Evolutionary conservation across 1,284 basidiomycete species (phyloP).

Genomic region (Erythrobasidium hasegawianum): DNA sequence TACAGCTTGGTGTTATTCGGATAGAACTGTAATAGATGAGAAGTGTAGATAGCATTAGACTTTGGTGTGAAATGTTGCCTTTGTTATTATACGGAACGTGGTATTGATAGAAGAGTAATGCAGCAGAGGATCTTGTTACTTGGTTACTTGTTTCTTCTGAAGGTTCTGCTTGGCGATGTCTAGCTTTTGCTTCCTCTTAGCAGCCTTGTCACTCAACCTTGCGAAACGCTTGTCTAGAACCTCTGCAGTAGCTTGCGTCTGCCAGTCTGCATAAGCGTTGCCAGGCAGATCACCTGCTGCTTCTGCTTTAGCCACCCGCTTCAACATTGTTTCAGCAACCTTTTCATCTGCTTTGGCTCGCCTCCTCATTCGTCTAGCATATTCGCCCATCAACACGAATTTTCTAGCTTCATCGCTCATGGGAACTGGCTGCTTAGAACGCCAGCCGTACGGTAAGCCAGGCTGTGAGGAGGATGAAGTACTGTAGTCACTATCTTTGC

Average conservation of each 20-base stretch:
- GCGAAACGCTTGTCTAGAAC: not conserved
- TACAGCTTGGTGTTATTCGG: not conserved
- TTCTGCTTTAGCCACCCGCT: slow-evolving; percentile 2
- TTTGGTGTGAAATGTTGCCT: too few species aligned
- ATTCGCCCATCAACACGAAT: not conserved
- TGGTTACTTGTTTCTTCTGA: too few species aligned
- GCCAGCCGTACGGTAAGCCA: too few species aligned
- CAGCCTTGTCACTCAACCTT: not conserved
- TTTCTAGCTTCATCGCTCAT: not conserved
- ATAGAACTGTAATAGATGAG: too few species aligned
- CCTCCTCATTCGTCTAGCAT: not conserved
- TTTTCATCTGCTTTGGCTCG: not conserved
- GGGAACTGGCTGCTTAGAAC: too few species aligned
- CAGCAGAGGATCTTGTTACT: too few species aligned
- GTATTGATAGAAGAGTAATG: too few species aligned
- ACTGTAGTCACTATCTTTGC: too few species aligned
- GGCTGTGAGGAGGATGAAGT: too few species aligned
- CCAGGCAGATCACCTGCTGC: not conserved
- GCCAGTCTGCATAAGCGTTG: not conserved
- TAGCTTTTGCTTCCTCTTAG: not conserved
- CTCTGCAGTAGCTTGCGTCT: not conserved
- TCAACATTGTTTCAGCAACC: not conserved
- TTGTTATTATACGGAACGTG: too few species aligned
- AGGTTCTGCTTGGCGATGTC: too few species aligned
- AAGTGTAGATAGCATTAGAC: too few species aligned